These are phyloP conservation scores for Hyaloperonospora arabidopsidis DNA, from an alignment of 352 stramenopile genomes.

Conservation along the genomic window DNA sequence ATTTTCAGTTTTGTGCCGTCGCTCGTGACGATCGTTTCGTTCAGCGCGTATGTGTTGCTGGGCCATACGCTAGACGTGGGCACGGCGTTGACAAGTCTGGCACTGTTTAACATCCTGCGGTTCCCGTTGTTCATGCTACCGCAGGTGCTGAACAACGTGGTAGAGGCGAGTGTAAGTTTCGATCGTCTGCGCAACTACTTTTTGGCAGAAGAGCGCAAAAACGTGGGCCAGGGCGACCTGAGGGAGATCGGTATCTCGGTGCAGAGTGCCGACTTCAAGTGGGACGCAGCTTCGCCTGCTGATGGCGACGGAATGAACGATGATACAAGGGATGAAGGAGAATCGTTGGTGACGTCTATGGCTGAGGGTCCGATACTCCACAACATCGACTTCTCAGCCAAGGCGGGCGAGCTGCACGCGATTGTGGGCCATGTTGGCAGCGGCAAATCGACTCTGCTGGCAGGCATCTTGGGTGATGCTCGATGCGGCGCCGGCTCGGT, in stretches of 20 bases:
- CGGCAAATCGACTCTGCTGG: constrained; percentile 53
- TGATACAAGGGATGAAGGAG: constrained; percentile 35
- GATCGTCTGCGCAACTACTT: constrained; percentile 64
- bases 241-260: constrained; percentile 46
- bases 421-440: constrained; percentile 45
- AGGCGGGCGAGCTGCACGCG: constrained; percentile 50
- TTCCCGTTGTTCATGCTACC: constrained; percentile 81
- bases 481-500: constrained; percentile 34
- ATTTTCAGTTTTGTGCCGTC: constrained; percentile 52
- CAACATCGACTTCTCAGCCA: constrained; percentile 62
- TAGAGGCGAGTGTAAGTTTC: constrained; percentile 28
- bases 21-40: constrained; percentile 41
- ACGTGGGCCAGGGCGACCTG: constrained; percentile 74
- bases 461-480: constrained; percentile 38
- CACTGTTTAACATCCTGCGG: constrained; percentile 44
- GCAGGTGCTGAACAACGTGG: constrained; percentile 23
- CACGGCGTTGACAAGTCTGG: constrained; percentile 47
- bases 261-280: constrained; percentile 57
- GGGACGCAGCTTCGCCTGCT: constrained; percentile 39
- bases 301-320: constrained; percentile 24
- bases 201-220: constrained; percentile 56
- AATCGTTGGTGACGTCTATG: constrained; percentile 11
- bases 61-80: constrained; percentile 52
- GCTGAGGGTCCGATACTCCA: constrained; percentile 14
- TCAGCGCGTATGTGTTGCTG: constrained; percentile 46